These are phyloP conservation scores for Suillus alpinus DNA, from an alignment of 768 basidiomycete species.

Conservation along the genomic window DNA sequence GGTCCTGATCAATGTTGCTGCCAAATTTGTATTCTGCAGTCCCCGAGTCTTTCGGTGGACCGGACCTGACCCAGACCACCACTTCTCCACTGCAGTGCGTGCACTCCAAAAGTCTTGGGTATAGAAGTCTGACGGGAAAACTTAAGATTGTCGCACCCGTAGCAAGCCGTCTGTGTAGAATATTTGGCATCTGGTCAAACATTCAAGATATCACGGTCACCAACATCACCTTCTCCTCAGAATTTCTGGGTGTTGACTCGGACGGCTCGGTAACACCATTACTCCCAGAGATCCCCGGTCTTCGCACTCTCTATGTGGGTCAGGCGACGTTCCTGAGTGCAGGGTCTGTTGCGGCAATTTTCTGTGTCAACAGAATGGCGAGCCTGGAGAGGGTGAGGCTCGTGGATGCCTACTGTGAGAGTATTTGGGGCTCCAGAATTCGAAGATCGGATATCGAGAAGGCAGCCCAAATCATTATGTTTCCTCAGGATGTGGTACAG, in stretches of 20 bases:
- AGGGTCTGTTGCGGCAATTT: constrained; percentile 35
- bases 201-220: constrained; percentile 46
- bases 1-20: neutral
- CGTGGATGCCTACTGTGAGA: constrained; percentile 53
- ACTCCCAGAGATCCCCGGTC: constrained; percentile 36
- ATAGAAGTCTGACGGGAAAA: neutral
- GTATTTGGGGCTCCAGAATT: constrained; percentile 58
- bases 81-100: constrained; percentile 61
- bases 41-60: constrained; percentile 52
- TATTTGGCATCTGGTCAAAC: constrained; percentile 37
- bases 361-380: constrained; percentile 23
- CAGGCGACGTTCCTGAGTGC: constrained; percentile 48
- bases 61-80: constrained; percentile 60
- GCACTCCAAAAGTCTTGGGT: neutral
- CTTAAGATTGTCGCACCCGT: constrained; percentile 24
- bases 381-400: constrained; percentile 37
- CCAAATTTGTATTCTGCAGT: constrained; percentile 24
- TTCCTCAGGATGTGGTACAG: constrained; percentile 7
- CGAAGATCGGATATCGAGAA: constrained; percentile 47
- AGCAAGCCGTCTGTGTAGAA: constrained; percentile 22
- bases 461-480: constrained; percentile 18
- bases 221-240: constrained; percentile 41
- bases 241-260: constrained; percentile 3
- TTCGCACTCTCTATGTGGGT: constrained; percentile 45
- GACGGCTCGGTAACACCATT: constrained; percentile 19